Conservation (phyloP, 495 filamentous ascomycete genomes). For the Tuber calosporum region DNA sequence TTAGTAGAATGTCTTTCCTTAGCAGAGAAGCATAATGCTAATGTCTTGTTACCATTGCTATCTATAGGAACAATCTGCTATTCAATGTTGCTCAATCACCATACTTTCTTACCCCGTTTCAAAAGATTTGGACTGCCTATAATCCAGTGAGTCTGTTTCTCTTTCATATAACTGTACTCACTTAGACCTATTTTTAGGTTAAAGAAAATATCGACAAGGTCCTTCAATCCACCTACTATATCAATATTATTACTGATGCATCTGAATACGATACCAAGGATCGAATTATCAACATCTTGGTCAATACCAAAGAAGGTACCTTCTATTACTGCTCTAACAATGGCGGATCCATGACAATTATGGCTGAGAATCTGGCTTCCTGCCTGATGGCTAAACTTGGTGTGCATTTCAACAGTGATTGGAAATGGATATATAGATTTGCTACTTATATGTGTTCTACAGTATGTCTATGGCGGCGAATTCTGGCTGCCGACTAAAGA, state of each 20-base stretch:
- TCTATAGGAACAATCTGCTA: too few species aligned
- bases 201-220: conserved; percentile 2
- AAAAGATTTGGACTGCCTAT: too few species aligned
- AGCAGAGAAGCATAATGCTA: too few species aligned
- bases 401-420: neutral
- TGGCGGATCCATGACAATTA: neutral
- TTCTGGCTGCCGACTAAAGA: neutral
- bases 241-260: conserved; percentile 7
- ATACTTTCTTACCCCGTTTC: too few species aligned
- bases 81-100: too few species aligned
- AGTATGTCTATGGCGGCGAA: neutral
- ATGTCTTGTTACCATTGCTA: too few species aligned
- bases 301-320: neutral
- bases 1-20: too few species aligned
- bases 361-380: neutral
- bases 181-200: neutral
- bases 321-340: conserved; percentile 4
- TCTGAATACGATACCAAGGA: neutral
- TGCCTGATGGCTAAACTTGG: neutral
- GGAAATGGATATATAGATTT: neutral
- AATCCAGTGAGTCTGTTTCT: neutral
- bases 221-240: neutral
- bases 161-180: neutral
- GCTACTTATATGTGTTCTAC: neutral
- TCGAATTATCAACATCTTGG: conserved; percentile 1